Conservation (phyloP, 1,284 basidiomycete species). For the Limonomyces culmigenus region DNA sequence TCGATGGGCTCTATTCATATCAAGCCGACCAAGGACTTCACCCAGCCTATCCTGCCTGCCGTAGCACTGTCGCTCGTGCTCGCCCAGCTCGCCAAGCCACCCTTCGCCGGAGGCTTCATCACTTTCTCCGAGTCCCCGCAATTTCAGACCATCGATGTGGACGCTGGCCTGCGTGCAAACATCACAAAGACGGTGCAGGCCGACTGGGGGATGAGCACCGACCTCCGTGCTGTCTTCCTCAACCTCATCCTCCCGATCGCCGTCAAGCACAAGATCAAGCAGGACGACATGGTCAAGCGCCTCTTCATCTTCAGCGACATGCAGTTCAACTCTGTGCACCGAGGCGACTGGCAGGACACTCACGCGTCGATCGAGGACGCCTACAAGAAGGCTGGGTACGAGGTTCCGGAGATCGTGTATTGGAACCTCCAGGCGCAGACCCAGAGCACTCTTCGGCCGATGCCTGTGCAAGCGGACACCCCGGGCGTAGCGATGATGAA, state of each 20-base stretch:
- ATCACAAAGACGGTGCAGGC: constrained; percentile 19
- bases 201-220: constrained; percentile 40
- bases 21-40: constrained; percentile 7
- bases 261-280: constrained; percentile 29
- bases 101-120: constrained; percentile 49
- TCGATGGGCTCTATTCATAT: constrained; percentile 35
- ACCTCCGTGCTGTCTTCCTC: constrained; percentile 41
- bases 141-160: constrained; percentile 29
- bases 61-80: constrained; percentile 51
- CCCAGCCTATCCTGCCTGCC: constrained; percentile 39
- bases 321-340: constrained; percentile 43
- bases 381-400: constrained; percentile 43
- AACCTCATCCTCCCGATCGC: constrained; percentile 42
- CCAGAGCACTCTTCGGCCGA: constrained; percentile 11
- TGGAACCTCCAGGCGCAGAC: constrained; percentile 27
- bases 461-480: constrained; percentile 29
- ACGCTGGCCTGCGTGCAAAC: constrained; percentile 16
- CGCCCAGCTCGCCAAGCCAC: constrained; percentile 39
- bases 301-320: constrained; percentile 64
- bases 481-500: constrained; percentile 49
- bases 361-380: constrained; percentile 34
- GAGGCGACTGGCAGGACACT: constrained; percentile 34
- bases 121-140: constrained; percentile 39
- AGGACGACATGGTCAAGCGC: constrained; percentile 57
- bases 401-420: constrained; percentile 50